Conservation (phyloP, 2,329 filamentous ascomycete species). For the Orbilia ellipsospora region DNA sequence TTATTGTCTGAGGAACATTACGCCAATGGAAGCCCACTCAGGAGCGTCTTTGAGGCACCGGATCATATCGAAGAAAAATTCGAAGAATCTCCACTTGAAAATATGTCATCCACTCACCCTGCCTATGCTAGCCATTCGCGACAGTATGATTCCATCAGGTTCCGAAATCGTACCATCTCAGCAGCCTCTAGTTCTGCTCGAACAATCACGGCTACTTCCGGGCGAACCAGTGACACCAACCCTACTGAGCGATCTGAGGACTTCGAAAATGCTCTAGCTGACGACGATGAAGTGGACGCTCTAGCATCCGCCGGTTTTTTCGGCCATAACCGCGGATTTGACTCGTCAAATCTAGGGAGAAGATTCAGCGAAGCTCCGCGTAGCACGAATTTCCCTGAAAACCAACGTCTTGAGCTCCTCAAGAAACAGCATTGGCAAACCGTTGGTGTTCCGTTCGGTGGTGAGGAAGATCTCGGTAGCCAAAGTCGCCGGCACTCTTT, state of each 20-base stretch:
- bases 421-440: constrained; percentile 79
- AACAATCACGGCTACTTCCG: constrained; percentile 41
- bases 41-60: constrained; percentile 73
- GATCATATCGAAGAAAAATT: constrained; percentile 70
- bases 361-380: constrained; percentile 63
- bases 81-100: constrained; percentile 71
- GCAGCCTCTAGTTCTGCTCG: constrained; percentile 57
- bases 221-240: constrained; percentile 41
- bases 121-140: constrained; percentile 63
- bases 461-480: constrained; percentile 69
- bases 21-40: constrained; percentile 67
- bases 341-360: constrained; percentile 57
- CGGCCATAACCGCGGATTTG: constrained; percentile 53
- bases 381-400: constrained; percentile 66
- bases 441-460: constrained; percentile 70
- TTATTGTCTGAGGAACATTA: constrained; percentile 76
- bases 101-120: constrained; percentile 73
- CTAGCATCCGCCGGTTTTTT: constrained; percentile 53
- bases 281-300: constrained; percentile 59
- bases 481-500: constrained; percentile 85
- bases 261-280: constrained; percentile 58
- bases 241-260: constrained; percentile 56
- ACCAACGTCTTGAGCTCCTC: constrained; percentile 72
- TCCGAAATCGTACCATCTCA: constrained; percentile 58
- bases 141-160: constrained; percentile 60